These are phyloP conservation scores for Lathyrus sativus DNA, from an alignment of 306 rosid species.

Conservation along the genomic window DNA sequence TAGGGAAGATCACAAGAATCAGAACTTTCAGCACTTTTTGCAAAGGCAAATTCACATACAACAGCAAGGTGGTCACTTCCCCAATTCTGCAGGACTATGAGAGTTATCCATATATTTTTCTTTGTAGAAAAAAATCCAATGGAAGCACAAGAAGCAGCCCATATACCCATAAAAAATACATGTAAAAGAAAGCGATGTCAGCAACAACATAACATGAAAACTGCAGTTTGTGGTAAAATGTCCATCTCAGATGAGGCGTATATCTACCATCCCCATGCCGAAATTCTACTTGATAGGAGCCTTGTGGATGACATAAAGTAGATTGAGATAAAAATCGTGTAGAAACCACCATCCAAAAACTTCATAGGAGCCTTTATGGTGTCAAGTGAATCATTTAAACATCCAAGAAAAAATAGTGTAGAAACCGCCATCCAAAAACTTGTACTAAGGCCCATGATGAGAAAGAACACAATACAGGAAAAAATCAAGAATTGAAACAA, in stretches of 20 bases:
- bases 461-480: too few species aligned
- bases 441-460: too few species aligned
- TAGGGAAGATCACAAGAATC: conserved; percentile 11
- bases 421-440: too few species aligned
- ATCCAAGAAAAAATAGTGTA: too few species aligned
- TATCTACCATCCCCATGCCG: too few species aligned
- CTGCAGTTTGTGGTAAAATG: not conserved
- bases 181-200: not conserved
- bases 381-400: too few species aligned
- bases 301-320: conserved; percentile 8
- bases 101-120: conserved; percentile 19
- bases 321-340: not conserved
- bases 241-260: not conserved
- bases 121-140: conserved; percentile 22
- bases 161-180: conserved; percentile 7
- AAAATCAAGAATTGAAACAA: too few species aligned
- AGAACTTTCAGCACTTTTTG: conserved; percentile 35
- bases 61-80: conserved; percentile 89
- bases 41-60: conserved; percentile 78
- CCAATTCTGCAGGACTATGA: too few species aligned
- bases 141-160: conserved; percentile 18
- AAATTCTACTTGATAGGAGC: too few species aligned
- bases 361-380: too few species aligned
- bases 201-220: conserved; percentile 14
- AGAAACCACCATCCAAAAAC: too few species aligned